Base-by-base conservation (phyloP, 2,329 filamentous ascomycete species). In the Dothidotthia symphoricarpi region DNA sequence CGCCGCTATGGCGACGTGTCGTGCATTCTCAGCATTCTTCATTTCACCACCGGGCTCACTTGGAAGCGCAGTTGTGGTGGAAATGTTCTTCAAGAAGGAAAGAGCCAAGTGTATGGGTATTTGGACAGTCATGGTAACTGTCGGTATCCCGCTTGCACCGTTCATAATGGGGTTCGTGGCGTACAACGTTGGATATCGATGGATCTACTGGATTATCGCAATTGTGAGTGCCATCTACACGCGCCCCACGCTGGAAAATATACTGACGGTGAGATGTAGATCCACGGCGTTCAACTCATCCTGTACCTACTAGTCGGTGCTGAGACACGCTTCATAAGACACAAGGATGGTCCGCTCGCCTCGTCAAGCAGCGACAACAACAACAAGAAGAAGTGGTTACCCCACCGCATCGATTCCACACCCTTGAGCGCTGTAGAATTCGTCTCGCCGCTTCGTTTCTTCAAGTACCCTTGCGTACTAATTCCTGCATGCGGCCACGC, bases 171-270 rank as follows among this genome's bases (percentile, higher is more conserved):
- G 69, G 3, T 71, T 71, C 39, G 76, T 80, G 0, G 69, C 73
- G 1, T 64, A 75, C 39, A 69, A 74, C 8, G 71, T 75, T 11
- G 72, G 74, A 0, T 81, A 76, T 38, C 68, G 74, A 12, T 81
- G 78, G 77, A 78, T 80, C 16, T 81, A 76, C 57, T 81, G 73
- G 70, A 70, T 75, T 15, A 61, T 80, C 15, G 75, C 76, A 2
- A 80, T 81, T 27, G 71, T 76, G 45, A 59, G 66, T 48, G n/a
- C n/a, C 1, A 10, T 14, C 13, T 24, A 24, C n/a, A 1, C 24
- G 13, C 11, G 6, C 3, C 16, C 19, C 3, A 15, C 15, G n/a
- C 22, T 33, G 31, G 40, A 31, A 41, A 7, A 22, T 4, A n/a
- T 4, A 3, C 16, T 26, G 28, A 51, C 24, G 39, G 12, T 3